Conservation (phyloP, 2,329 filamentous ascomycete genomes). For the Penicillium aurantiogriseum region DNA sequence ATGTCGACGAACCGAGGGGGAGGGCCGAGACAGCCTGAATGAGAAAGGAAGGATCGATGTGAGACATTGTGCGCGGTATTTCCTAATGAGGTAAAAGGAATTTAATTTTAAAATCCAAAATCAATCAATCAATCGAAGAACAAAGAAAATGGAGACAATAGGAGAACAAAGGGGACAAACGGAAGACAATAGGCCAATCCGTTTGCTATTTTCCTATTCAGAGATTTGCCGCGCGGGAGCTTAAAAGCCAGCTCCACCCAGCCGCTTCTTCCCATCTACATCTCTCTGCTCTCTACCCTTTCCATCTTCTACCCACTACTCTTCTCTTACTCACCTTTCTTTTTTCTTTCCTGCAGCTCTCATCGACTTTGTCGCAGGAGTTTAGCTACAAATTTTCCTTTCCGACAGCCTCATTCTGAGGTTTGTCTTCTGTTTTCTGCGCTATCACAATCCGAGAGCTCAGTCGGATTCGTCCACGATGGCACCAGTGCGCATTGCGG, state of each 20-base stretch:
- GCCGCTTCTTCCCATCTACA: slow-evolving; percentile 9
- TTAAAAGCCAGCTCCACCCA: slow-evolving; percentile 10
- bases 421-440: not conserved
- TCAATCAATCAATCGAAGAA: not conserved
- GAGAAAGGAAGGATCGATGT: slow-evolving; percentile 34
- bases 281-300: slow-evolving; percentile 4
- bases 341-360: not conserved
- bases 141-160: not conserved
- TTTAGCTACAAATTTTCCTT: not conserved
- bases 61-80: slow-evolving; percentile 25
- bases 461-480: not conserved
- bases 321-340: not conserved
- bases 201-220: slow-evolving; percentile 1
- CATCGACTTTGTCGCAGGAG: not conserved
- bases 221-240: slow-evolving; percentile 12
- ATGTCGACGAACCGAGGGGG: slow-evolving; percentile 39
- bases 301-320: not conserved
- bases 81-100: not conserved
- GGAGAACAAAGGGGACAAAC: not conserved
- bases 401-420: not conserved
- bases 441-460: not conserved
- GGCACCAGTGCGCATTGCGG: slow-evolving; percentile 63
- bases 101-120: not conserved
- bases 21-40: slow-evolving; percentile 36
- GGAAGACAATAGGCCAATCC: not conserved